Percentiles rank a stretch among this genome's conserved stretches.
Evolutionary conservation across 352 stramenopile species (phyloP).

Genomic region (Phytophthora idaei): DNA sequence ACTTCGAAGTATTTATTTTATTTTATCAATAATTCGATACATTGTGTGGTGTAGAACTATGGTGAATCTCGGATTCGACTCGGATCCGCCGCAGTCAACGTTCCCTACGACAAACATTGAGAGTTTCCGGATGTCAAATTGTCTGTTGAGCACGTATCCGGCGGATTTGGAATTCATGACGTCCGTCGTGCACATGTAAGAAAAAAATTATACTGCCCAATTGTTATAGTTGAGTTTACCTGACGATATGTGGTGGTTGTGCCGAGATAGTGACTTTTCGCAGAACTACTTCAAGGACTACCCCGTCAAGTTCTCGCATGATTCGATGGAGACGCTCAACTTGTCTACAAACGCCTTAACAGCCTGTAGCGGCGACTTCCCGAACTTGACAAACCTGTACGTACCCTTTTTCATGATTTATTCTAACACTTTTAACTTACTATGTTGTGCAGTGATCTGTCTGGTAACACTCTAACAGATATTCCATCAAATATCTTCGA

Average conservation of each 20-base stretch:
- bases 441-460: slow-evolving; percentile 47
- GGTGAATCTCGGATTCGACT: slow-evolving; percentile 55
- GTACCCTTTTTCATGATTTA: slow-evolving; percentile 7
- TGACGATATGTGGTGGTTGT: neutral
- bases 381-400: slow-evolving; percentile 57
- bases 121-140: slow-evolving; percentile 63
- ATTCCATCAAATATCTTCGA: slow-evolving; percentile 53
- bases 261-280: slow-evolving; percentile 50
- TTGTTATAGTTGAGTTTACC: neutral
- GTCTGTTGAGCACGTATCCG: slow-evolving; percentile 54
- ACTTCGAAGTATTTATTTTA: neutral
- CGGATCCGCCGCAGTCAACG: slow-evolving; percentile 46
- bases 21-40: neutral
- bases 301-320: slow-evolving; percentile 55
- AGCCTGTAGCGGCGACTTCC: slow-evolving; percentile 52
- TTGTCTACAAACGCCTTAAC: slow-evolving; percentile 60
- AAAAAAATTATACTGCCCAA: neutral
- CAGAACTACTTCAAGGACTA: slow-evolving; percentile 66
- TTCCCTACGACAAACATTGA: slow-evolving; percentile 53
- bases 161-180: slow-evolving; percentile 59
- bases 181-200: slow-evolving; percentile 54
- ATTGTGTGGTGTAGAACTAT: slow-evolving; percentile 42
- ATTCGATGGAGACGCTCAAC: slow-evolving; percentile 51
- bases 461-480: slow-evolving; percentile 50
- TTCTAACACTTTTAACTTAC: neutral